phyloP scores from a whole-genome alignment of 2,329 filamentous ascomycete genomes.

The Microcyclosporella mali region DNA sequence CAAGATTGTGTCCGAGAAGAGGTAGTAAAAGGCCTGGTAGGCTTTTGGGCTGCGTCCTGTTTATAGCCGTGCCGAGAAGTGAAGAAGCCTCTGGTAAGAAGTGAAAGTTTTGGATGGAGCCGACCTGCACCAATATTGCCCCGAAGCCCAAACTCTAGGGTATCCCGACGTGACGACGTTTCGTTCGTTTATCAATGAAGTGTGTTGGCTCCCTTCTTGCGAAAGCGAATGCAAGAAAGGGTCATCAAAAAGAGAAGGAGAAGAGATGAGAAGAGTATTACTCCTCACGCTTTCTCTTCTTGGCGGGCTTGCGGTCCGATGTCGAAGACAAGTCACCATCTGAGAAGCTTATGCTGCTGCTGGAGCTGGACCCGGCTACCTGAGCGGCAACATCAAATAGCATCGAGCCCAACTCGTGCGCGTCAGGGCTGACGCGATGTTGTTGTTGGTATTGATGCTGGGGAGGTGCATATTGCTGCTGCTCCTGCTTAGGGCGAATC shows the following conservation, averaged over 20 bases:
- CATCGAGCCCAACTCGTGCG: conserved; percentile 63
- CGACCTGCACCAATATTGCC: not conserved
- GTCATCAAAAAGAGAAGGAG: not conserved
- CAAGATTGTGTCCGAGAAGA: not conserved
- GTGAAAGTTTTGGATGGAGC: too few species aligned
- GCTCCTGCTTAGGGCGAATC: conserved; percentile 31
- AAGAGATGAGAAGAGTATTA: conserved; percentile 15
- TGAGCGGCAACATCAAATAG: conserved; percentile 71
- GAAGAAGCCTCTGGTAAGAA: not conserved
- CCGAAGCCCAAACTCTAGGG: not conserved
- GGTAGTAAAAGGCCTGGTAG: not conserved
- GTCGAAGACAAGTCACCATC: conserved; percentile 21
- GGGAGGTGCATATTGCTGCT: conserved; percentile 18
- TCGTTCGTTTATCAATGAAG: conserved; percentile 1
- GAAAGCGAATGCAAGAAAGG: too few species aligned
- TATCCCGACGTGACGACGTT: conserved; percentile 2
- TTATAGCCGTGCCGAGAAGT: not conserved
- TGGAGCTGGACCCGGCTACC: conserved; percentile 53
- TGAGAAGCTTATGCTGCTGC: conserved; percentile 32
- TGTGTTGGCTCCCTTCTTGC: not conserved
- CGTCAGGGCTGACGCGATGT: conserved; percentile 44
- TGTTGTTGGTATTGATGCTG: conserved; percentile 18
- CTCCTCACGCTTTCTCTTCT: conserved; percentile 41
- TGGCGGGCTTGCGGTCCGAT: conserved; percentile 31
- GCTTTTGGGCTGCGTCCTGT: not conserved